Evolutionary conservation across 2,329 filamentous ascomycete species (phyloP).

Genomic region (Aspergillus costaricaensis): DNA sequence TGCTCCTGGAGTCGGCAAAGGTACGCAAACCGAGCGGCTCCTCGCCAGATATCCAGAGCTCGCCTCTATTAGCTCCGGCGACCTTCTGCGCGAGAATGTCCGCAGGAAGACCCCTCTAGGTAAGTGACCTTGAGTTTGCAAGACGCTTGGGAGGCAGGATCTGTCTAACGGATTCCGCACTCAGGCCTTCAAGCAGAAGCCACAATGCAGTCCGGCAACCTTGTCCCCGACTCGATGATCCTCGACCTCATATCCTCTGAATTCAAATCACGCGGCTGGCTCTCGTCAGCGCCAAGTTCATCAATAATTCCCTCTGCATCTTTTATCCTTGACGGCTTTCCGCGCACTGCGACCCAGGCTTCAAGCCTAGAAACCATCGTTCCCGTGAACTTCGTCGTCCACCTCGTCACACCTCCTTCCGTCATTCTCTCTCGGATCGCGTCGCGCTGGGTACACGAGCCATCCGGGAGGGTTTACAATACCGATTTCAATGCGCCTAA

Average conservation of each 20-base stretch:
- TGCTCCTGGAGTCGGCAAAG: conserved; percentile 95
- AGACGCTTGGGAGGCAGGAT: not conserved
- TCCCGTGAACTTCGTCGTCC: conserved; percentile 93
- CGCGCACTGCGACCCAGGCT: conserved; percentile 81
- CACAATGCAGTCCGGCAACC: conserved; percentile 80
- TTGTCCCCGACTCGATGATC: conserved; percentile 92
- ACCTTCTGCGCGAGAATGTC: conserved; percentile 90
- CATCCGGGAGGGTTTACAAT: conserved; percentile 92
- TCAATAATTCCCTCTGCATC: conserved; percentile 75
- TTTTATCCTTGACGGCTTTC: conserved; percentile 95
- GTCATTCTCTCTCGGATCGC: conserved; percentile 89
- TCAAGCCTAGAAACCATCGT: conserved; percentile 74
- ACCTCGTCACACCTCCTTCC: conserved; percentile 78
- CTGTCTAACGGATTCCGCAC: conserved; percentile 6
- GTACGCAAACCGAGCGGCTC: conserved; percentile 89
- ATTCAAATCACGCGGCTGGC: conserved; percentile 81
- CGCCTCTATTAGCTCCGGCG: conserved; percentile 88
- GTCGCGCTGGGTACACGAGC: conserved; percentile 89
- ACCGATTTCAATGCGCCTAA: conserved; percentile 87
- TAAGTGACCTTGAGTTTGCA: conserved; percentile 43
- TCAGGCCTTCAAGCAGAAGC: conserved; percentile 86
- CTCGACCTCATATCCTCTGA: conserved; percentile 90
- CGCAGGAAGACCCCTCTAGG: conserved; percentile 82
- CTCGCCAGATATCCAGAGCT: conserved; percentile 85
- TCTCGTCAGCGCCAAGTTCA: conserved; percentile 50